phyloP scores from a whole-genome alignment of 2,329 filamentous ascomycete species.

The Ophiostoma piceae region DNA sequence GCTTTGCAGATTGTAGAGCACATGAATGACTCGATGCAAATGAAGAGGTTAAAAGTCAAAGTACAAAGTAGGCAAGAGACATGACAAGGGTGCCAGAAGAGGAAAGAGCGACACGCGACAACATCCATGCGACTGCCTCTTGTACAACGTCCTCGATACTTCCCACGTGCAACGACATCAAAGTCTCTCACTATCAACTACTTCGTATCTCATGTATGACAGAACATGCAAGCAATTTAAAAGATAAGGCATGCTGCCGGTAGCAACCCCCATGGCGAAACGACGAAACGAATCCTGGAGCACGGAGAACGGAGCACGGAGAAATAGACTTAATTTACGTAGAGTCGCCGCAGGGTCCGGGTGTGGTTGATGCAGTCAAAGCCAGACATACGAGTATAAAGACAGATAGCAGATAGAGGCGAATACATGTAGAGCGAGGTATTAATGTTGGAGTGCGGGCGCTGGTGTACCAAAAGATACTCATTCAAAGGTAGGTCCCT shows the following conservation, averaged over 20 bases:
- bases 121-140: not conserved
- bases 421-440: constrained; percentile 6
- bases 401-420: not conserved
- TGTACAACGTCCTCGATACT: not conserved
- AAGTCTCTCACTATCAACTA: not conserved
- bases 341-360: not conserved
- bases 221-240: constrained; percentile 1
- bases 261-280: not conserved
- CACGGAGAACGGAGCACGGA: constrained; percentile 4
- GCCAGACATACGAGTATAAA: too few species aligned
- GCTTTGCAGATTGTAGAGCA: not conserved
- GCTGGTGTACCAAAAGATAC: not conserved
- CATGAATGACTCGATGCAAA: not conserved
- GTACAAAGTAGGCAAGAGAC: not conserved
- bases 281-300: not conserved
- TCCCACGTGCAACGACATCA: too few species aligned
- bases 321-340: not conserved
- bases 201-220: not conserved
- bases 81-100: constrained; percentile 12
- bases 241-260: not conserved
- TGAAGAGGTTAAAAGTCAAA: not conserved
- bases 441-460: not conserved
- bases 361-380: not conserved
- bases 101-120: constrained; percentile 16
- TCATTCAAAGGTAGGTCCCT: not conserved